Evolutionary conservation across 352 stramenopile species (phyloP).

Genomic region (Globisporangium megalacanthum): DNA sequence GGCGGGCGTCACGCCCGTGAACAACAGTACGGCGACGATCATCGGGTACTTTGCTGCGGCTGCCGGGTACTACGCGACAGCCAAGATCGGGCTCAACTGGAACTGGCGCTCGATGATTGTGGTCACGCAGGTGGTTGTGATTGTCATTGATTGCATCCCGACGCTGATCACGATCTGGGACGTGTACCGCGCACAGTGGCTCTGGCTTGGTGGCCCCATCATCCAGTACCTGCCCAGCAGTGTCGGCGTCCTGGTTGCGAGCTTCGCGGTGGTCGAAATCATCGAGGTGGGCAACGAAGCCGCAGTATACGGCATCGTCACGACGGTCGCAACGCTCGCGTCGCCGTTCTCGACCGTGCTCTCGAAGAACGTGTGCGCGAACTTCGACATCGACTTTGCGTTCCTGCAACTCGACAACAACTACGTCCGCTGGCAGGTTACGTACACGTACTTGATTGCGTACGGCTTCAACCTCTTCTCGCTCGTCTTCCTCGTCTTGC

Average conservation of each 20-base stretch:
- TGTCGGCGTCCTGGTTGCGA: slow-evolving; percentile 49
- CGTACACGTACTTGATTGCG: slow-evolving; percentile 51
- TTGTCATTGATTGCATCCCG: slow-evolving; percentile 34
- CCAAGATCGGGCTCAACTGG: slow-evolving; percentile 44
- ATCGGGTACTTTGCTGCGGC: slow-evolving; percentile 39
- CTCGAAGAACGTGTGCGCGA: slow-evolving; percentile 49
- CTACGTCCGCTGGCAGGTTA: slow-evolving; percentile 41
- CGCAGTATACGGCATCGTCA: slow-evolving; percentile 49
- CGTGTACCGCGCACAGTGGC: slow-evolving; percentile 68
- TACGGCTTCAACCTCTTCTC: slow-evolving; percentile 54
- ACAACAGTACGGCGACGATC: slow-evolving; percentile 46
- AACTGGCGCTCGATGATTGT: slow-evolving; percentile 54
- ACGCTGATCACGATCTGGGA: slow-evolving; percentile 47
- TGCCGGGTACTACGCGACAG: slow-evolving; percentile 28
- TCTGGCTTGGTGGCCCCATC: slow-evolving; percentile 50
- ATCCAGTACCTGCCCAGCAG: slow-evolving; percentile 44
- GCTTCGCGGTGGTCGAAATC: slow-evolving; percentile 53
- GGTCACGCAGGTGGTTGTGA: slow-evolving; percentile 19
- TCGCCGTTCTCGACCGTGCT: slow-evolving; percentile 38
- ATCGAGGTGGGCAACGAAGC: slow-evolving; percentile 43
- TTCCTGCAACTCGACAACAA: slow-evolving; percentile 40
- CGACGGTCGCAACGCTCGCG: slow-evolving; percentile 41
- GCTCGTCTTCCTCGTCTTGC: slow-evolving; percentile 36
- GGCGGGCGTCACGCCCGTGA: slow-evolving; percentile 52
- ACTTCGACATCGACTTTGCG: slow-evolving; percentile 42